Evolutionary conservation across 2,329 filamentous ascomycete genomes (phyloP).

Genomic region (Neonectria punicea): DNA sequence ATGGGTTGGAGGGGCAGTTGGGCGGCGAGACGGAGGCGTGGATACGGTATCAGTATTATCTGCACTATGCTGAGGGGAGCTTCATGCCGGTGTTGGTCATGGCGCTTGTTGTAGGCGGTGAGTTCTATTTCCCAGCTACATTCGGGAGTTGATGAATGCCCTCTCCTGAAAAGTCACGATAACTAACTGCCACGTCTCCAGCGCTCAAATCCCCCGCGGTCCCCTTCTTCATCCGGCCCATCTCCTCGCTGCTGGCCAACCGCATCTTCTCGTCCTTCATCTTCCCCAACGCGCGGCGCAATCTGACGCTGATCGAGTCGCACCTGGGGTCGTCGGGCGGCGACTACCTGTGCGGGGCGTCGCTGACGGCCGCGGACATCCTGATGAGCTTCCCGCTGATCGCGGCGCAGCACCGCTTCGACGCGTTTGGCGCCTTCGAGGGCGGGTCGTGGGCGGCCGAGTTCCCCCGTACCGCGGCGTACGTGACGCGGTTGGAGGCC

Average conservation of each 20-base stretch:
- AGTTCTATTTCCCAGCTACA: neutral
- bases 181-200: constrained; percentile 27
- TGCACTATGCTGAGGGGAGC: constrained; percentile 88
- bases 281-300: constrained; percentile 58
- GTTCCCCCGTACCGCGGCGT: constrained; percentile 59
- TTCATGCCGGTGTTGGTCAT: constrained; percentile 79
- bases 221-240: constrained; percentile 64
- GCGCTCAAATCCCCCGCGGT: constrained; percentile 57
- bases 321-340: constrained; percentile 59
- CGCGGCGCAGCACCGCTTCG: constrained; percentile 52
- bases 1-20: constrained; percentile 66
- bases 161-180: too few species aligned
- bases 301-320: constrained; percentile 62
- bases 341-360: constrained; percentile 60
- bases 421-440: constrained; percentile 55
- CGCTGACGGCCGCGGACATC: constrained; percentile 64
- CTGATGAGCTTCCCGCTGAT: constrained; percentile 65
- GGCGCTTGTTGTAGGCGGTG: constrained; percentile 67
- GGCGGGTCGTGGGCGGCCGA: constrained; percentile 50
- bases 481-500: constrained; percentile 56
- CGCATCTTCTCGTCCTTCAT: constrained; percentile 54
- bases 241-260: constrained; percentile 58
- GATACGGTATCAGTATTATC: constrained; percentile 71
- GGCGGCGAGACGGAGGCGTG: constrained; percentile 71
- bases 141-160: neutral